Base-by-base conservation (phyloP, 441 rosid genomes). In the Pelargonium exstipulatum region DNA sequence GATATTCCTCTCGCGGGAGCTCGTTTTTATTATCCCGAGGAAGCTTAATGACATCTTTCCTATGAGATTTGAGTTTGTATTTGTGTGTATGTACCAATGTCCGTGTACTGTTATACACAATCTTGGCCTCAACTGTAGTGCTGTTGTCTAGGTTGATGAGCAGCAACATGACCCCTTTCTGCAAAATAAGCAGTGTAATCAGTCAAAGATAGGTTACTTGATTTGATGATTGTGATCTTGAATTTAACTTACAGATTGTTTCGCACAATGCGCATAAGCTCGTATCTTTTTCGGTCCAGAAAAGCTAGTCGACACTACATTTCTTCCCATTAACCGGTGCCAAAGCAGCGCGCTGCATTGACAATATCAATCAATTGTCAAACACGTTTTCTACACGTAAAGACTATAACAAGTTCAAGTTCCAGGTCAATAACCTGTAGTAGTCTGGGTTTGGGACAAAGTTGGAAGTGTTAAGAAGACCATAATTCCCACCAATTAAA, bases 381-480 rank as follows among this genome's bases (percentile, higher is more conserved):
- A 3, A 0, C 35, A 29, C 35, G 0, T 29, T 3, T 29, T 29
- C 3, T 29, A 26, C 29, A 0, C 2, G 29, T 26, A 2, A 29
- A 29, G 35, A 29, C 3, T 3, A 29, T 29, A 3, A 29, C 5
- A 3, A 29, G 5, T 29, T 29, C 4, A n/a, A 5, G 40, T 35
- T 29, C 4, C 4, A 0, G 40, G 5, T 35, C 40, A 29, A 9
- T 72, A 55, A 95, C 96, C 99, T 91, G 88, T 92, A 95, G 77
- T 89, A 95, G 80, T 92, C 97, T 42, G 99, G 99, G 77, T 95
- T 90, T 57, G 98, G 99, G 42, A 80, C 77, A 67, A 89, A 92
- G 9, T 85, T 88, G 4, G 88, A 74, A 8, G 97, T 89, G 71
- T 88, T 80, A 35, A 90, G 93, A 26, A 95, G 79, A 26, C 99